Evolutionary conservation across 805 yeast genomes (phyloP), one percentile per base, ranked within the genome.

Genomic region (Yarrowia sp.): DNA sequence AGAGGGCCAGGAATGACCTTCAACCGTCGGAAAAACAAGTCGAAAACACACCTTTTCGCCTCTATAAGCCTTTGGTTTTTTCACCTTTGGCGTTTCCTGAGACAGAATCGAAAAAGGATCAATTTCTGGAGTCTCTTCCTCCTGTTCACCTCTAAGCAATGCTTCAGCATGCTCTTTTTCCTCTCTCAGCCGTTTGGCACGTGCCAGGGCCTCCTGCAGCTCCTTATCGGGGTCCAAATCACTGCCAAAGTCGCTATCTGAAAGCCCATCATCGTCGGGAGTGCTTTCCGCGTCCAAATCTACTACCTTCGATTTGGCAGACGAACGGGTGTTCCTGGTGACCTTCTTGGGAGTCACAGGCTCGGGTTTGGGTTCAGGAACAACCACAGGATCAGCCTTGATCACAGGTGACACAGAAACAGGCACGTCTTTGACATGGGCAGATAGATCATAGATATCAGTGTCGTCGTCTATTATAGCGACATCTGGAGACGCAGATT

Each of bases 41-140:
- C 49, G 19, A 8, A 56, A 56, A 26, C 48, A 41, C 48, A 56
- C 64, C 12, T 56, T 56, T n/a, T 56, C 49, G 10, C 64, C 64
- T 22, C 64, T 19, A 11, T 56, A 41, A 4, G 22, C 26, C 32
- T 56, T 56, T 8, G 19, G 22, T 16, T 56, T 19, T 42, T 56
- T 8, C 3, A 14, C 38, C 26, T 26, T 4, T 8, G 8, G 14
- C 42, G 42, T 8, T 16, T 15, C 19, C 32, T 38, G n/a, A 26
- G 38, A 4, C 22, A n/a, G 10, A 19, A 15, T 38, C 11, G 12
- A 38, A 19, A 8, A n/a, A 4, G 8, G 53, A 26, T 26, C 26
- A 11, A 12, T 7, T 5, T 48, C 36, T 22, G 52, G 36, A 2
- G 12, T 35, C 8, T 3, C 36, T 2, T 5, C 11, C 36, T 53